Base-by-base conservation (phyloP, 2,329 filamentous ascomycete genomes). In the Aspergillus pseudonomiae region DNA sequence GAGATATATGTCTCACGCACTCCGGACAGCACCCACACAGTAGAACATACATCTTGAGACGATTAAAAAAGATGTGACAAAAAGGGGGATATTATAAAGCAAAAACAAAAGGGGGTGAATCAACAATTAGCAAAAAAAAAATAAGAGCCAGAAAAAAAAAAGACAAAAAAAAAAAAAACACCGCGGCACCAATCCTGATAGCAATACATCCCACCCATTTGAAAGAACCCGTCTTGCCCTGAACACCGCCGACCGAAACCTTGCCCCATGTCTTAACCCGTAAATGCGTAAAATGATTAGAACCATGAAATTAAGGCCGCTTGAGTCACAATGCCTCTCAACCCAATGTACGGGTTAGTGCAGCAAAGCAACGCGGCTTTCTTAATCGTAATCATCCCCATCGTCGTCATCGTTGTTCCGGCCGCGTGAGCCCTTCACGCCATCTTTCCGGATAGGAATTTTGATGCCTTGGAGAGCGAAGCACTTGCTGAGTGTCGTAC, bases 401-500 rank as follows among this genome's bases (percentile, higher is more conserved):
- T 77, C 74, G 14, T 77, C 75, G 5, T 70, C 74, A 28, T 77
- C 75, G 32, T 72, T 74, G 52, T 73, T 74, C 12, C 75, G 74
- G 46, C 75, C 74, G 6, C 74, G 72, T 4, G 63, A 81, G 59
- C 67, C 79, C 73, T 77, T 85, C 79, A 72, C 82, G 74, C 90
- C 89, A 73, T 97, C 94, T 78, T 97, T 97, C 26, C 94, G 84
- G 60, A 98, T 97, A 0, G 94, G 94, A 28, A 98, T 97, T 79
- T 97, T 97, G 79, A 97, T 96, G 28, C 95, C 95, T 74, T 99
- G 95, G 1, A 87, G 85, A 4, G 95, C 94, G 80, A 99, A 98
- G 65, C 89, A 92, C 78, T 96, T 97, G 84, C 94, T 97, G 21
- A 98, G 82, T 4, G 88, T 80, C 0, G 95, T 99, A 77, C 91